These are phyloP conservation scores for Tolypocladium ovalisporum DNA, from an alignment of 2,329 filamentous ascomycete species.

Conservation along the genomic window DNA sequence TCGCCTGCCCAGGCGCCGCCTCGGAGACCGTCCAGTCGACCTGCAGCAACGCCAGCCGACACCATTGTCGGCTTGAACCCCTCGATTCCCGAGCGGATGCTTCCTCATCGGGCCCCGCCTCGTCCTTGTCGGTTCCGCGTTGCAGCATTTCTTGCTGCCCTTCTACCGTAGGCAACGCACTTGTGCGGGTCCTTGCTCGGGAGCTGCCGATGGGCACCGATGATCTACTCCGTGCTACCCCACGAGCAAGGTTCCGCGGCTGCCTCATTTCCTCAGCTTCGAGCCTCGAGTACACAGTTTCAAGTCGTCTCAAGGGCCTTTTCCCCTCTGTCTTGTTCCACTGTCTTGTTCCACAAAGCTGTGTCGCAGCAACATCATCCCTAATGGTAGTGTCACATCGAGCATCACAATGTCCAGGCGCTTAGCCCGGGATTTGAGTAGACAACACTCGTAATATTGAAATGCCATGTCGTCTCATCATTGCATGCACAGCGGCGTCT, in stretches of 20 bases:
- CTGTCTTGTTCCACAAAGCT: too few species aligned
- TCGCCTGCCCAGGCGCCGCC: background rate
- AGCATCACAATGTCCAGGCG: too few species aligned
- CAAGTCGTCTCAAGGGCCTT: too few species aligned
- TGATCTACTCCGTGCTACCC: too few species aligned
- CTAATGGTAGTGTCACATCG: too few species aligned
- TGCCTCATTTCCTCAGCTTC: background rate
- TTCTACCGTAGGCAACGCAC: background rate
- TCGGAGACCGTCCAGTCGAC: too few species aligned
- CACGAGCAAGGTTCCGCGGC: background rate
- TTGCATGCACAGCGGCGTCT: background rate
- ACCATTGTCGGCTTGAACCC: background rate
- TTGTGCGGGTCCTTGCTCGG: too few species aligned
- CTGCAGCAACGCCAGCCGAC: background rate
- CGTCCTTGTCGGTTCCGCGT: background rate
- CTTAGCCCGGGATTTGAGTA: background rate
- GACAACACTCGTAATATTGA: background rate
- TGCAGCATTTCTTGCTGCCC: background rate
- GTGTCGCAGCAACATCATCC: background rate
- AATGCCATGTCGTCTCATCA: background rate
- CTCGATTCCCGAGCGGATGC: background rate
- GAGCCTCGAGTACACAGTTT: background rate
- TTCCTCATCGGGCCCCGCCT: background rate
- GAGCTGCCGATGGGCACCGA: background rate
- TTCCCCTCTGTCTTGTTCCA: too few species aligned